A percentile compares a stretch with the other conserved stretches of the same genome.
Conservation (phyloP, 257 asterid genomes). For the Rauvolfia tetraphylla region DNA sequence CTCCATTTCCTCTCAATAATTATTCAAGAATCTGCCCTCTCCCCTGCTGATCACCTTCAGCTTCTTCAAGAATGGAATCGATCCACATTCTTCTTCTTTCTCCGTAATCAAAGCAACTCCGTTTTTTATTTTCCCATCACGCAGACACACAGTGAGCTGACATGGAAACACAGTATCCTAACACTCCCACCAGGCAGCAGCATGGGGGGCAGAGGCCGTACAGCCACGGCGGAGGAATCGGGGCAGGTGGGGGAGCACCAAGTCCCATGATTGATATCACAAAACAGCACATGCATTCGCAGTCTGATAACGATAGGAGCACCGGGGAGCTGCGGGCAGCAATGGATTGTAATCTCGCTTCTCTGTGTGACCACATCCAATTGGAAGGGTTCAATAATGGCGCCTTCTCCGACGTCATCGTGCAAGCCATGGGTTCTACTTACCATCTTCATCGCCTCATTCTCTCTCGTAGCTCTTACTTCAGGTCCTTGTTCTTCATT, state of each 20-base stretch:
- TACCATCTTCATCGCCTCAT: conserved; percentile 89
- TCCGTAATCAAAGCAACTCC: neutral
- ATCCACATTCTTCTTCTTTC: neutral
- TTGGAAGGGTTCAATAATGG: conserved; percentile 83
- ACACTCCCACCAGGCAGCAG: conserved; percentile 23
- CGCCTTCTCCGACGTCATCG: conserved; percentile 80
- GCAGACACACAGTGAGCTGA: neutral
- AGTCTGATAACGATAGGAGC: conserved; percentile 38
- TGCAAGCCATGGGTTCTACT: conserved; percentile 74
- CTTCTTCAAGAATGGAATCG: conserved; percentile 9
- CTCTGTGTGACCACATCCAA: conserved; percentile 90
- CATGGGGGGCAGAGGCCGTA: conserved; percentile 26
- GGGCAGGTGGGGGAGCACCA: conserved; percentile 42
- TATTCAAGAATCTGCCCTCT: neutral
- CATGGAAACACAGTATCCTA: conserved; percentile 29
- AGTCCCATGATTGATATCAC: conserved; percentile 49
- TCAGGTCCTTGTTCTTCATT: conserved; percentile 43
- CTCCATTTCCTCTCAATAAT: neutral
- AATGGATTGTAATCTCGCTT: conserved; percentile 75
- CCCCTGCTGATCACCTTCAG: neutral
- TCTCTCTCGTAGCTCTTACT: conserved; percentile 90
- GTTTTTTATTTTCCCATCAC: neutral
- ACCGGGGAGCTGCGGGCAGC: conserved; percentile 45
- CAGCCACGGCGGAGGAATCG: conserved; percentile 31
- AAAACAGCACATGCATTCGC: conserved; percentile 44